Evolutionary conservation across 768 basidiomycete genomes (phyloP).

Genomic region (Boletellus sp.): DNA sequence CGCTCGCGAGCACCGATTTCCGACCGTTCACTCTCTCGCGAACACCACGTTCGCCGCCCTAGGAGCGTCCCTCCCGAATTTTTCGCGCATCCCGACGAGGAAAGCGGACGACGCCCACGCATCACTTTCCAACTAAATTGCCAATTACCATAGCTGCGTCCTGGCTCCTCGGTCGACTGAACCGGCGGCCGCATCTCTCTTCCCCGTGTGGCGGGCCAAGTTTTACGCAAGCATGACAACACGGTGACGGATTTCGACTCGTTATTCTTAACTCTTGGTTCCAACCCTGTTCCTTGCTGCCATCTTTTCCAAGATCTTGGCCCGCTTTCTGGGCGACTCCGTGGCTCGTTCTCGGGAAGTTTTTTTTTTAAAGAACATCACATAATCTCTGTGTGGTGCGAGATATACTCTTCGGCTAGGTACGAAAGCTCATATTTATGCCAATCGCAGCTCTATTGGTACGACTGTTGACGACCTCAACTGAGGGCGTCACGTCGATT

Average conservation of each 20-base stretch:
- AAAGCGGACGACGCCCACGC: not conserved
- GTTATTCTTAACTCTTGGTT: slow-evolving; percentile 11
- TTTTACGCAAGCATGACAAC: slow-evolving; percentile 34
- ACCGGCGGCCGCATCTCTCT: slow-evolving; percentile 14
- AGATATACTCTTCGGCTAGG: not conserved
- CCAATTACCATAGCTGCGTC: slow-evolving; percentile 14
- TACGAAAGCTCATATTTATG: slow-evolving; percentile 9
- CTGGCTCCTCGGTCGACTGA: slow-evolving; percentile 6
- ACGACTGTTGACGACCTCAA: slow-evolving; percentile 22
- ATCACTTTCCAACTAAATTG: slow-evolving; percentile 13
- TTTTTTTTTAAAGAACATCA: too few species aligned
- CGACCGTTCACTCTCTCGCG: too few species aligned
- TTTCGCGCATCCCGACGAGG: too few species aligned
- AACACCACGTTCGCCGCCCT: too few species aligned
- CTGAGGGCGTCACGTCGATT: slow-evolving; percentile 10
- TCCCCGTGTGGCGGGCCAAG: slow-evolving; percentile 21
- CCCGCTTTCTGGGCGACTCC: not conserved
- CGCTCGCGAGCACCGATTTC: too few species aligned
- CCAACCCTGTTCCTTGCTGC: slow-evolving; percentile 5
- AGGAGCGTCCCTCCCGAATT: too few species aligned
- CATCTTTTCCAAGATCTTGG: not conserved
- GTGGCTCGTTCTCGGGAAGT: slow-evolving; percentile 1
- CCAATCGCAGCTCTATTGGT: slow-evolving; percentile 6
- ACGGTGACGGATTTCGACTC: slow-evolving; percentile 19
- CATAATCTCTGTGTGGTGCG: not conserved